Evolutionary conservation across 2,329 filamentous ascomycete genomes (phyloP), one percentile per base, ranked within the genome.

Genomic region (Proliferodiscus dingleyae): DNA sequence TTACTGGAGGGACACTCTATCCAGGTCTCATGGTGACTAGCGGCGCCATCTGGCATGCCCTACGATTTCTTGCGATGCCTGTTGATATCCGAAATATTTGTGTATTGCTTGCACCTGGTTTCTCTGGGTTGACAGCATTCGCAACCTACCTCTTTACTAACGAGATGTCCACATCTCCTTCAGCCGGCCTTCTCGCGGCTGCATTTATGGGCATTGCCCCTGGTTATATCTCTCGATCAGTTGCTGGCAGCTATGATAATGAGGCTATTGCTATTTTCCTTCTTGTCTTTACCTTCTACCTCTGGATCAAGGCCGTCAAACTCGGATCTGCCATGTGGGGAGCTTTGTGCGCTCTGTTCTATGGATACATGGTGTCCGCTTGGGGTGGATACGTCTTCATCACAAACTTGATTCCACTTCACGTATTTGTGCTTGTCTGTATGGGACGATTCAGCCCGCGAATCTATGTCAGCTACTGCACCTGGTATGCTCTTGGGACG

Each of bases 341-440:
- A 59, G 90, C 88, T 29, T 75, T 96, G 52, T 93, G 90, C 59
- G 93, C 93, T 34, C 77, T 98, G 45, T 97, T 94, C 72, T 98
- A 98, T 70, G 93, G 93, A 63, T 98, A 98, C 81, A 98, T 98
- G 93, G 93, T 98, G 54, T 93, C 91, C 39, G 95, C 94, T 15
- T 98, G 93, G 93, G 93, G 93, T 77, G 93, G 93, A 64, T 98
- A 98, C 68, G 93, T 95, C 62, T 98, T 98, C 79, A 98, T 98
- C 64, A 98, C 94, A 51, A 96, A 95, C 67, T 73, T 98, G 69
- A 82, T 98, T 49, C 93, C 93, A 29, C 80, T 98, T 57, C 93
- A 98, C 68, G 83, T 88, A 6, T 90, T 98, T 60, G 89, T 95
- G 37, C 77, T 98, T 57, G 85, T 98, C 62, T 88, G 86, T 71